Base-by-base conservation (phyloP, 495 filamentous ascomycete species). In the Aspergillus indologenus region DNA sequence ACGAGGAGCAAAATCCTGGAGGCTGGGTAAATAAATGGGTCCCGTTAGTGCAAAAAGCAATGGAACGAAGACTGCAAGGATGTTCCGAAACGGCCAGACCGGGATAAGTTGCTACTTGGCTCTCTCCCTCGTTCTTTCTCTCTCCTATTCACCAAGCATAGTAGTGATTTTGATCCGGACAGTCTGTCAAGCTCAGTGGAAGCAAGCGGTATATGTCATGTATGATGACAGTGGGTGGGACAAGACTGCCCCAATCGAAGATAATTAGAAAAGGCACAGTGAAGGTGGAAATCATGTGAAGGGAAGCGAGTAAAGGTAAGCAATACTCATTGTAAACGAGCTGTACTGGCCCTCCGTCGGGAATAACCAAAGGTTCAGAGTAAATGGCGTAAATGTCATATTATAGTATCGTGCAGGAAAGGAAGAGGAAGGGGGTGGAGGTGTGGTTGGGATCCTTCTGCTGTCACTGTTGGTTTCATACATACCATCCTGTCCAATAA, bases 1-100 rank as follows among this genome's bases (percentile, higher is more conserved):
- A 58, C 60, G 48, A 63, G 57, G 12, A 60, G 54, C 46, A 62
- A 57, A 64, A 64, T 68, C 60, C 58, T 65, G 65, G 57, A 62
- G 65, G 65, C 62, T 65, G 60, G 65, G 57, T 60, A 54, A 63
- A 59, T 52, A 22, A 43, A 54, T 53, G 56, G 59, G 44, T 53
- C 51, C 55, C 45, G 46, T 53, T 58, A 56, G 50, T 54, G 48
- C 45, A 52, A 58, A 62, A 63, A 53, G 56, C 45, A 31, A 57
- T 59, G 61, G 61, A 59, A 56, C 54, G 53, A 59, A 48, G 48
- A 56, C 34, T 63, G 54, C 51, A 59, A 62, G 55, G 58, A 61
- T 60, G 18, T 23, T 56, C 45, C 53, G 50, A 22, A 50, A 50
- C 47, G 21, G 40, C 53, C 53, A 46, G 49, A 31, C 31, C 31